Percentiles rank a stretch among this genome's conserved stretches.
Evolutionary conservation across 495 filamentous ascomycete genomes (phyloP).

Genomic region (Penicillium turbatum): DNA sequence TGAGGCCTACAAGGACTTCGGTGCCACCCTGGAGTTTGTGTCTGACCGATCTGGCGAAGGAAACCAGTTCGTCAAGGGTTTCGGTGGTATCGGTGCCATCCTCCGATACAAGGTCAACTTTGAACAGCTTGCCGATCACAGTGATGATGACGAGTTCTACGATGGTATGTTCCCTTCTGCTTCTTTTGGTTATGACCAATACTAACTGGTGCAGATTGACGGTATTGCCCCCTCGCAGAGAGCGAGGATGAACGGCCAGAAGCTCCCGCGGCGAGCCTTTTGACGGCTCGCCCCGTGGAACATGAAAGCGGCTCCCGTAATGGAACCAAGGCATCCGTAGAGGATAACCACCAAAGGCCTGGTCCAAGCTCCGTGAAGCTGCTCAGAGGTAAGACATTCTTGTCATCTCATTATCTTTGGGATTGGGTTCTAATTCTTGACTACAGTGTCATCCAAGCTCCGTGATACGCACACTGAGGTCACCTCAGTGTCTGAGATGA

Average conservation of each 20-base stretch:
- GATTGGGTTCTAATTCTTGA: background rate
- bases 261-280: constrained; percentile 57
- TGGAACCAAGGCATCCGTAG: constrained; percentile 34
- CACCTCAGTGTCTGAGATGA: constrained; percentile 26
- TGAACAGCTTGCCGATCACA: constrained; percentile 91
- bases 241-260: constrained; percentile 83
- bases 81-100: constrained; percentile 95
- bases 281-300: constrained; percentile 54
- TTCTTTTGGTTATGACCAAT: background rate
- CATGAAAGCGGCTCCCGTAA: constrained; percentile 35
- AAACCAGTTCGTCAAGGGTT: constrained; percentile 99
- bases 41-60: constrained; percentile 95
- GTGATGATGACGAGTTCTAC: constrained; percentile 98
- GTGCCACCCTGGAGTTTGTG: constrained; percentile 94
- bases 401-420: background rate
- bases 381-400: constrained; percentile 35
- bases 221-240: constrained; percentile 79
- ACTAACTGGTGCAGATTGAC: constrained; percentile 67
- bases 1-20: constrained; percentile 95
- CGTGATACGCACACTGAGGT: constrained; percentile 30
- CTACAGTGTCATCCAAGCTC: constrained; percentile 47
- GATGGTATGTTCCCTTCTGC: constrained; percentile 58
- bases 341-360: constrained; percentile 27
- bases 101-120: constrained; percentile 99
- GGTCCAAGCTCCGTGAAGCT: constrained; percentile 35